Conservation (phyloP, 257 asterid species). For the Cynanchum wilfordii region DNA sequence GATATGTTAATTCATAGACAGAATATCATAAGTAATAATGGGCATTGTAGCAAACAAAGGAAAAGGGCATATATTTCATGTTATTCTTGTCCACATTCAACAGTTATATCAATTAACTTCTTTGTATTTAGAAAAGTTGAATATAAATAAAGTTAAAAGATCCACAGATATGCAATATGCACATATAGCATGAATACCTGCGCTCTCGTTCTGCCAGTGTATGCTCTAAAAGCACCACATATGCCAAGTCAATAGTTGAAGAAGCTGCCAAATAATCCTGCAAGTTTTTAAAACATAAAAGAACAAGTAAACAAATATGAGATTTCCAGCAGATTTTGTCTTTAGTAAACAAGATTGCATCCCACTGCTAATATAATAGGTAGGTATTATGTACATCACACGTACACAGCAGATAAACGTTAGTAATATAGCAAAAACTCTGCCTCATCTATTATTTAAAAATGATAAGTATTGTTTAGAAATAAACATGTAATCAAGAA, state of each 20-base stretch:
- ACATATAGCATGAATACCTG: conserved; percentile 43
- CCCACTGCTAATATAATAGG: background rate
- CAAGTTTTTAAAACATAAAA: conserved; percentile 8
- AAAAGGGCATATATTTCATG: background rate
- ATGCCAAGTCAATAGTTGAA: conserved; percentile 79
- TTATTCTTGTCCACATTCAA: background rate
- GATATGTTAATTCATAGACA: background rate
- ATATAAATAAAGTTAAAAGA: background rate
- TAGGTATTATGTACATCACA: background rate
- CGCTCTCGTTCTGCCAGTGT: conserved; percentile 97
- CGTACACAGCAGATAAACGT: background rate
- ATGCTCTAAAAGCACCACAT: conserved; percentile 92
- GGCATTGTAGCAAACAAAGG: background rate
- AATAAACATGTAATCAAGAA: background rate
- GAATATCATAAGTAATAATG: background rate
- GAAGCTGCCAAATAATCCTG: conserved; percentile 88
- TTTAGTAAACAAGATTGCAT: background rate
- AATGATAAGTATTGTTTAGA: background rate
- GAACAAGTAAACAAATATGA: background rate
- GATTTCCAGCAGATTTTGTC: background rate
- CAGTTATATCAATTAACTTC: background rate
- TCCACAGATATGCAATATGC: background rate
- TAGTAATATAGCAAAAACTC: background rate
- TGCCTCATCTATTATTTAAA: background rate
- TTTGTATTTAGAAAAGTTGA: background rate